Evolutionary conservation across 257 asterid genomes (phyloP).

Genomic region (Verbena officinalis): DNA sequence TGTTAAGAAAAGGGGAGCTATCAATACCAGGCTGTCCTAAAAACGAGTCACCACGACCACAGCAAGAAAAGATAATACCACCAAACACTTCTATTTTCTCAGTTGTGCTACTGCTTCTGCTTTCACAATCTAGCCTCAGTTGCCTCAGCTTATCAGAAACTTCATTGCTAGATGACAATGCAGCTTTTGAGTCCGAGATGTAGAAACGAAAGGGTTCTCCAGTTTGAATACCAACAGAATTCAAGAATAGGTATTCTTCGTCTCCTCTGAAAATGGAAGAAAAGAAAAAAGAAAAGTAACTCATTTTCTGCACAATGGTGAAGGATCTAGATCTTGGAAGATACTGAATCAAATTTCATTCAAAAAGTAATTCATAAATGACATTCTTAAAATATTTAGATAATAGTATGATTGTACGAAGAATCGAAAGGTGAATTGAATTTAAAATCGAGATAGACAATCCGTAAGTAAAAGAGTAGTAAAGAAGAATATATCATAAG

Average conservation of each 20-base stretch:
- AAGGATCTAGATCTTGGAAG: too few relatives aligned
- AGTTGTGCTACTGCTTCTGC: background rate
- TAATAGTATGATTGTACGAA: too few relatives aligned
- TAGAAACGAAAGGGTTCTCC: slow-evolving; percentile 74
- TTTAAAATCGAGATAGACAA: slow-evolving; percentile 13
- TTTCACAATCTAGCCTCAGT: slow-evolving; percentile 41
- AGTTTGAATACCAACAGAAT: slow-evolving; percentile 58
- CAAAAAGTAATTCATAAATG: too few relatives aligned
- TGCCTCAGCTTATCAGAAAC: slow-evolving; percentile 44
- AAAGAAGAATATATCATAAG: slow-evolving; percentile 16
- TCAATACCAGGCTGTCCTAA: slow-evolving; percentile 54
- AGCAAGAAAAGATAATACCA: slow-evolving; percentile 67
- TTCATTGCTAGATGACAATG: slow-evolving; percentile 42
- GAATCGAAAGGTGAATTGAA: slow-evolving; percentile 9
- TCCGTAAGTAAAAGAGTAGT: background rate
- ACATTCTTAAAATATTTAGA: too few relatives aligned
- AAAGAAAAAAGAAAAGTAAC: background rate
- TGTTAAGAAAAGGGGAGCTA: slow-evolving; percentile 58
- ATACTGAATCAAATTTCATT: too few relatives aligned
- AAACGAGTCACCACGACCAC: slow-evolving; percentile 72
- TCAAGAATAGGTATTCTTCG: slow-evolving; percentile 73
- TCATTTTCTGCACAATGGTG: background rate
- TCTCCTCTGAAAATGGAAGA: slow-evolving; percentile 56
- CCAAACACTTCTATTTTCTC: slow-evolving; percentile 60
- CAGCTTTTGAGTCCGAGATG: slow-evolving; percentile 54